These are phyloP conservation scores for Amanita phalloides DNA, from an alignment of 768 basidiomycete species.

Conservation along the genomic window DNA sequence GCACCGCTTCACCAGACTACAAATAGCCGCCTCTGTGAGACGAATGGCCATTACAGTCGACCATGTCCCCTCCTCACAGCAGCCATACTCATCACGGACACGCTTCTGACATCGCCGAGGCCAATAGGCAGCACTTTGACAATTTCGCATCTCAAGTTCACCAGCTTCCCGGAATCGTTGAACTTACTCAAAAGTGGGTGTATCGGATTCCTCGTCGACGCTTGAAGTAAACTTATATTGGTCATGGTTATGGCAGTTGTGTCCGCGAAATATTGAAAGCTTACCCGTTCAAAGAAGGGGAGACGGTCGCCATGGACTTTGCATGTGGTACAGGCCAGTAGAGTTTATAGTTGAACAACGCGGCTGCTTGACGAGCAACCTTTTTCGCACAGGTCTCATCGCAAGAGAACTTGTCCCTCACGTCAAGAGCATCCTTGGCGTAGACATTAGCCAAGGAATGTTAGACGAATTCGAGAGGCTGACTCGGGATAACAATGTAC, in stretches of 20 bases:
- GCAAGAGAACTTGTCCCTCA: slow-evolving; percentile 51
- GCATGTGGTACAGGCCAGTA: slow-evolving; percentile 59
- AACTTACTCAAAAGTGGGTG: background rate
- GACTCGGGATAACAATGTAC: slow-evolving; percentile 50
- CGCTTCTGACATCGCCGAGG: background rate
- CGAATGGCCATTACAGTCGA: background rate
- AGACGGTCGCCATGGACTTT: slow-evolving; percentile 57
- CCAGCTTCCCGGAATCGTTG: background rate
- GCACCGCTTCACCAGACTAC: background rate
- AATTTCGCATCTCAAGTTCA: background rate
- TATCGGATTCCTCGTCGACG: background rate
- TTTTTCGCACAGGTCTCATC: slow-evolving; percentile 36
- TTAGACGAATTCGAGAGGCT: slow-evolving; percentile 55
- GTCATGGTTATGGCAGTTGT: slow-evolving; percentile 12
- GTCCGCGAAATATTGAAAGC: slow-evolving; percentile 23
- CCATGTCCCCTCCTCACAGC: background rate
- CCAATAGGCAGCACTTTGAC: background rate
- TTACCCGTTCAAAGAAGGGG: slow-evolving; percentile 42
- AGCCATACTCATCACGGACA: background rate
- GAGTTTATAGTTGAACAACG: background rate
- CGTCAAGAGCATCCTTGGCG: slow-evolving; percentile 54
- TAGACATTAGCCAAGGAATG: slow-evolving; percentile 65
- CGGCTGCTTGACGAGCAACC: background rate
- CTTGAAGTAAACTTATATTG: background rate
- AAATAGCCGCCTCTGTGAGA: background rate